phyloP scores from a whole-genome alignment of 176 grass and related monocot genomes.

The Cymbopogon citratus region DNA sequence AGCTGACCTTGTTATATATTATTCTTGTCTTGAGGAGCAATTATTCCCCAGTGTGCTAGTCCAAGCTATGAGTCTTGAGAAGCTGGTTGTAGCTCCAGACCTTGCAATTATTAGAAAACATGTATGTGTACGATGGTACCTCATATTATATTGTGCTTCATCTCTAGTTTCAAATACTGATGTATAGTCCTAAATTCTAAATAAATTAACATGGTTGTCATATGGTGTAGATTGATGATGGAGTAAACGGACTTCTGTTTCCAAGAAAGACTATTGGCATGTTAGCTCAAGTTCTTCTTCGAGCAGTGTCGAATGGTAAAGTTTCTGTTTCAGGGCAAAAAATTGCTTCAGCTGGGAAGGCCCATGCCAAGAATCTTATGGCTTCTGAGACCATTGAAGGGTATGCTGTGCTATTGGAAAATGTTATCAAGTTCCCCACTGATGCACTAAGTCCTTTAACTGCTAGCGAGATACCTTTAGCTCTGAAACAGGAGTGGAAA shows the following conservation, averaged over 20 bases:
- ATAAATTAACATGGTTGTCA: constrained; percentile 30
- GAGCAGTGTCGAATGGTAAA: constrained; percentile 59
- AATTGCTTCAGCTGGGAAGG: constrained; percentile 73
- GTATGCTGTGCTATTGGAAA: constrained; percentile 67
- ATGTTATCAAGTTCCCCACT: constrained; percentile 63
- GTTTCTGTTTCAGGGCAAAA: constrained; percentile 58
- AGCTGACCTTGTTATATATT: constrained; percentile 79
- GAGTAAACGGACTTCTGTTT: constrained; percentile 77
- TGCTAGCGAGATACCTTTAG: constrained; percentile 52
- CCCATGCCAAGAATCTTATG: constrained; percentile 78
- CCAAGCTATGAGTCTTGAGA: constrained; percentile 84
- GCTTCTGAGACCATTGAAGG: constrained; percentile 72
- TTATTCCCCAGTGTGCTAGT: constrained; percentile 71
- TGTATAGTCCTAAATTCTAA: neutral
- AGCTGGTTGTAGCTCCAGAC: constrained; percentile 90
- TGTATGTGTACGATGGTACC: constrained; percentile 40
- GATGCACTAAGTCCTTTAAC: constrained; percentile 56
- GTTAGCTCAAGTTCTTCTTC: constrained; percentile 54
- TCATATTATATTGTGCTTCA: constrained; percentile 24
- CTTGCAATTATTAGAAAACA: constrained; percentile 78
- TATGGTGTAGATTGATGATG: constrained; percentile 73
- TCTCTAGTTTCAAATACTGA: constrained; percentile 6
- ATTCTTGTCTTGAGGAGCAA: constrained; percentile 88
- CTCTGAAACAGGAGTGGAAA: constrained; percentile 78
- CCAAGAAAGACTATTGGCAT: constrained; percentile 51